Percentiles rank a stretch among this genome's conserved stretches.
phyloP scores from a whole-genome alignment of 148 eudicot genomes.

The Rhododendron simsii region DNA sequence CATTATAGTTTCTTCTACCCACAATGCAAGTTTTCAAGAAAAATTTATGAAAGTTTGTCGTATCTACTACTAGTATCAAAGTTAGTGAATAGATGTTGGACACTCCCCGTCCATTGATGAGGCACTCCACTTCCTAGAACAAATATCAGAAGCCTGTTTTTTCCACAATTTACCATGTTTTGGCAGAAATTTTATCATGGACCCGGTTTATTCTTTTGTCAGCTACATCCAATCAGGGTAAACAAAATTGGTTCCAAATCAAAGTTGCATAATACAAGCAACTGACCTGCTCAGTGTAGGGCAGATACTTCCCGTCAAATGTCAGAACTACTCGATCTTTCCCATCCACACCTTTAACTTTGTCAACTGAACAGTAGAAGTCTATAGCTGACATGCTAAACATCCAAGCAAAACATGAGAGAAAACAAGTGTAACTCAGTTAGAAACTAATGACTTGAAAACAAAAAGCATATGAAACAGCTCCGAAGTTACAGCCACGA shows the following conservation, averaged over 20 bases:
- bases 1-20: background rate
- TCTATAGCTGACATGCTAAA: slow-evolving; percentile 94
- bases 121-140: background rate
- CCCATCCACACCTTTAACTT: slow-evolving; percentile 89
- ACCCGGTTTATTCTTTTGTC: background rate
- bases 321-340: slow-evolving; percentile 85
- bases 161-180: background rate
- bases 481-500: background rate
- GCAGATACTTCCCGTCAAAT: slow-evolving; percentile 85
- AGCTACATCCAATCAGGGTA: background rate
- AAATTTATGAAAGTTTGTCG: background rate
- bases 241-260: background rate
- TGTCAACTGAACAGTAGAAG: slow-evolving; percentile 94
- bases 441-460: background rate
- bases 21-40: background rate
- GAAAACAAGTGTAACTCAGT: background rate
- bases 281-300: slow-evolving; percentile 86
- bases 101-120: background rate
- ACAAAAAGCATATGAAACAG: background rate
- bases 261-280: background rate
- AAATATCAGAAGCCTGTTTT: background rate
- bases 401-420: slow-evolving; percentile 3
- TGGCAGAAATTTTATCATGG: background rate
- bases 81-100: background rate
- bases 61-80: background rate